Percentiles rank a stretch among this genome's conserved stretches.
Evolutionary conservation across 371 early-diverging fungal genomes (phyloP).

Genomic region (Rhizopus sp.): DNA sequence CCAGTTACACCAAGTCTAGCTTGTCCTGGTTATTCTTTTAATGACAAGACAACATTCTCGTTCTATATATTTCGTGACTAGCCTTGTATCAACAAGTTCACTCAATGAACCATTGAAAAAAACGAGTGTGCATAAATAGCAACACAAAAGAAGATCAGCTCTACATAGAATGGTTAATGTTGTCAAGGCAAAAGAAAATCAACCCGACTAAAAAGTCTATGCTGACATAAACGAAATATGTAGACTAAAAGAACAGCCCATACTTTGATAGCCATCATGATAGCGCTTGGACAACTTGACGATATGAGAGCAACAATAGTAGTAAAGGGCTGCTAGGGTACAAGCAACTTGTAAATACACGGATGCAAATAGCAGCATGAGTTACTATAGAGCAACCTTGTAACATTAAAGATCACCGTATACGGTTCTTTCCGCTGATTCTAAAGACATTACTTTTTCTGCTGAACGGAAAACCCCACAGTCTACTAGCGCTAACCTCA

Average conservation of each 20-base stretch:
- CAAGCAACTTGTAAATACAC: constrained; percentile 18
- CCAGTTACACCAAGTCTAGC: too few species aligned
- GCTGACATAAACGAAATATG: constrained; percentile 25
- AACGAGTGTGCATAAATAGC: constrained; percentile 11
- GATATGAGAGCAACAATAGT: constrained; percentile 12
- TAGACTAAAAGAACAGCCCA: constrained; percentile 49
- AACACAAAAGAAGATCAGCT: constrained; percentile 18
- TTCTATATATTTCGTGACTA: too few species aligned
- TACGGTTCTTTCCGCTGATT: constrained; percentile 47
- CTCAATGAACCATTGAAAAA: constrained; percentile 41
- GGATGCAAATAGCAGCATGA: constrained; percentile 46
- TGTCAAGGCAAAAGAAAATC: constrained; percentile 28
- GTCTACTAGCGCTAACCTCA: constrained; percentile 5
- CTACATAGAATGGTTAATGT: constrained; percentile 45
- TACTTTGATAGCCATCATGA: constrained; percentile 46
- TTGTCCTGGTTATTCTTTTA: too few species aligned
- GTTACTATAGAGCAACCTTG: constrained; percentile 41
- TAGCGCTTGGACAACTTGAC: constrained; percentile 27
- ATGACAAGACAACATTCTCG: too few species aligned
- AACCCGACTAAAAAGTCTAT: background rate
- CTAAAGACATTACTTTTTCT: constrained; percentile 48
- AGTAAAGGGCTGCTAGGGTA: constrained; percentile 12
- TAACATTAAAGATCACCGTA: constrained; percentile 34
- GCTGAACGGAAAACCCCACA: constrained; percentile 41
- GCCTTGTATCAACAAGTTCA: constrained; percentile 36